phyloP scores from a whole-genome alignment of 164 flowering plant genomes.

The Berberis thunbergii region DNA sequence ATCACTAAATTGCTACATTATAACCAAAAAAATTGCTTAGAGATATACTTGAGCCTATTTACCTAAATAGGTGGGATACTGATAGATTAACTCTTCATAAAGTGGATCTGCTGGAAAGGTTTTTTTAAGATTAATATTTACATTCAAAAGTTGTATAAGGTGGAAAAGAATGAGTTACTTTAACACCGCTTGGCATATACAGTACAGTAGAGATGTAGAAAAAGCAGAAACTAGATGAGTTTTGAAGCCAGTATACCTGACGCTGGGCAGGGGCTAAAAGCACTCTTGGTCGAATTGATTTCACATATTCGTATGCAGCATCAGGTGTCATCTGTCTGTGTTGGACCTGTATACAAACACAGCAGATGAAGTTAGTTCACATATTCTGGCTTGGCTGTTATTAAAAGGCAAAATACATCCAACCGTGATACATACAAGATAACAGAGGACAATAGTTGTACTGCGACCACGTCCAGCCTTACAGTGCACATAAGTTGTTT shows the following conservation, averaged over 20 bases:
- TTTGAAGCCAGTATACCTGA: slow-evolving; percentile 39
- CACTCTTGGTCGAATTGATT: slow-evolving; percentile 73
- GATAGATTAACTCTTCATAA: no score
- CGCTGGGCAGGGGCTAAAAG: slow-evolving; percentile 78
- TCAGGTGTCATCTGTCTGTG: slow-evolving; percentile 77
- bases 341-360: slow-evolving; percentile 37
- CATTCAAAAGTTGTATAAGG: no score
- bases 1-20: no score
- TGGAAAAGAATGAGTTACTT: no score
- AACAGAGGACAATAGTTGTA: slow-evolving; percentile 85
- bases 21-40: no score
- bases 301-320: slow-evolving; percentile 57
- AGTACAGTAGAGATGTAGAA: neutral
- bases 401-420: neutral
- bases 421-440: slow-evolving; percentile 43
- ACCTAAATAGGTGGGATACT: no score
- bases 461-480: slow-evolving; percentile 96
- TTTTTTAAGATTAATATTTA: no score
- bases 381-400: neutral
- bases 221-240: neutral
- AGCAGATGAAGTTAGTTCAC: neutral
- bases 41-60: no score
- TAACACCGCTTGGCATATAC: neutral
- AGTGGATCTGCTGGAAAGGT: no score
- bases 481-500: slow-evolving; percentile 84